Percentiles rank a stretch among this genome's conserved stretches.
These are phyloP conservation scores for Pichia heedii DNA, from an alignment of 805 yeast genomes.

Conservation along the genomic window DNA sequence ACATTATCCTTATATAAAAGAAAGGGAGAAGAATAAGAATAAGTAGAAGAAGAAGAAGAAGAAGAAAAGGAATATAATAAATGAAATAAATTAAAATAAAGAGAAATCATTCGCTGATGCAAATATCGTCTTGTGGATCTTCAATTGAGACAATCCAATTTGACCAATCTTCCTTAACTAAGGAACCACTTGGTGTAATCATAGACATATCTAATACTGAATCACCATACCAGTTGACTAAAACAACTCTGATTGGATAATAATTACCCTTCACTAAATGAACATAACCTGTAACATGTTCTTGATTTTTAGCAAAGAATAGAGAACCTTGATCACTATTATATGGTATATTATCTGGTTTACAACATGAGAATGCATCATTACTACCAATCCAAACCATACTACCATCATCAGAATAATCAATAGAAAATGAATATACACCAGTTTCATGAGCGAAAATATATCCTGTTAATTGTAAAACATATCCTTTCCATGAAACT, in stretches of 20 bases:
- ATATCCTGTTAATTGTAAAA: constrained; percentile 7
- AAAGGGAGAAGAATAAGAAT: not conserved
- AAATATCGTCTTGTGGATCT: constrained; percentile 1
- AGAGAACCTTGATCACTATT: constrained; percentile 3
- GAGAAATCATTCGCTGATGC: too few species aligned
- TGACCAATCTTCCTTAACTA: constrained; percentile 3
- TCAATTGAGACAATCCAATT: constrained; percentile 4
- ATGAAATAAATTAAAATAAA: too few species aligned
- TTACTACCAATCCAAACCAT: constrained; percentile 26
- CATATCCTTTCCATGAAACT: constrained; percentile 9
- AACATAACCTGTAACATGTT: constrained; percentile 3
- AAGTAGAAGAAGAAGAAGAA: too few species aligned
- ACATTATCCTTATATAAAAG: too few species aligned
- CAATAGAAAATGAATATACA: constrained; percentile 18
- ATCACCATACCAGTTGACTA: constrained; percentile 8
- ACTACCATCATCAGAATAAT: constrained; percentile 24
- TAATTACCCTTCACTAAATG: constrained; percentile 9
- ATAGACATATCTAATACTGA: constrained; percentile 6
- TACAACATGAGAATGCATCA: constrained; percentile 29
- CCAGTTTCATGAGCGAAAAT: constrained; percentile 17
- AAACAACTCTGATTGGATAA: constrained; percentile 16
- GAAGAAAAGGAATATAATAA: too few species aligned
- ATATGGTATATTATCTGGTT: constrained; percentile 6
- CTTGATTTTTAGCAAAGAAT: constrained; percentile 7
- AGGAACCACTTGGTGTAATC: constrained; percentile 5